These are phyloP conservation scores for Cytospora chrysosperma DNA, from an alignment of 2,329 filamentous ascomycete species.

Conservation along the genomic window DNA sequence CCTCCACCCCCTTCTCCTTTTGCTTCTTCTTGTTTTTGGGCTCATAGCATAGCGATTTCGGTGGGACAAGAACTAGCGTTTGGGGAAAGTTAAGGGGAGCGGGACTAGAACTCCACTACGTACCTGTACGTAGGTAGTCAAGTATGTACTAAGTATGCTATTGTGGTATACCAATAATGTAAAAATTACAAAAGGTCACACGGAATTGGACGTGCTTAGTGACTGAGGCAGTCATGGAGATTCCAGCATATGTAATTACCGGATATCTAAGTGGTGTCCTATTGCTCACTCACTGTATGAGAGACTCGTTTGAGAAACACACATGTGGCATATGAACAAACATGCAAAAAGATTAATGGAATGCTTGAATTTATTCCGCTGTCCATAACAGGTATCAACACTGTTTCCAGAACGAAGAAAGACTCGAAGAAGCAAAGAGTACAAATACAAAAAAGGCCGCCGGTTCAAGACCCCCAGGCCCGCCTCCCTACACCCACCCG, in stretches of 20 bases:
- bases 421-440: constrained; percentile 19
- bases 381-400: constrained; percentile 20
- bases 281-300: neutral
- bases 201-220: neutral
- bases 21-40: neutral
- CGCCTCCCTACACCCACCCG: neutral
- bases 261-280: neutral
- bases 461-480: neutral
- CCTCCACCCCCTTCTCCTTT: neutral
- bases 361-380: constrained; percentile 21
- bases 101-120: neutral
- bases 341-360: neutral
- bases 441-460: constrained; percentile 16
- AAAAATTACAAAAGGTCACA: neutral
- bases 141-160: too few relatives aligned
- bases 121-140: neutral
- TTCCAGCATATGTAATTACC: neutral
- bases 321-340: too few relatives aligned
- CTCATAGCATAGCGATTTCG: constrained; percentile 19
- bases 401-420: constrained; percentile 6
- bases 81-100: neutral
- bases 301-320: too few relatives aligned
- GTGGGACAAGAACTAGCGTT: constrained; percentile 4
- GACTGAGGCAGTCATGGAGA: neutral
- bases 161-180: neutral